These are phyloP conservation scores for Tulasnella calospora DNA, from an alignment of 768 basidiomycete species.

Conservation along the genomic window DNA sequence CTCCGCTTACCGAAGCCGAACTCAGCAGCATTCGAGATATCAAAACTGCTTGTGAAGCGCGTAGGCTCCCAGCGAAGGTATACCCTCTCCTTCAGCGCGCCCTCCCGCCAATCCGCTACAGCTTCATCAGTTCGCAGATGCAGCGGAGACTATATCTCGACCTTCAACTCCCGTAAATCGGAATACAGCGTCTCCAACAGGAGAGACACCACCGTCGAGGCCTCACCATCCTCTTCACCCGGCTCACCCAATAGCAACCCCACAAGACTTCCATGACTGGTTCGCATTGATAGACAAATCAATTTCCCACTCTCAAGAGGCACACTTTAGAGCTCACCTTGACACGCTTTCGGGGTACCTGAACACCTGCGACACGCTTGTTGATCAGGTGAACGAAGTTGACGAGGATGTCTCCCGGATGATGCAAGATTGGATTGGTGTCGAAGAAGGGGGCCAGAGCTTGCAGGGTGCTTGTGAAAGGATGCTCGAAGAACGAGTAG, in stretches of 20 bases:
- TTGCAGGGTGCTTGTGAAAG: conserved; percentile 88
- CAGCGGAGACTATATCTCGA: conserved; percentile 43
- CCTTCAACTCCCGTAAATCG: conserved; percentile 46
- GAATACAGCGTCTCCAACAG: conserved; percentile 34
- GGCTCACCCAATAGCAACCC: conserved; percentile 72
- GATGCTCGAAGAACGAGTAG: conserved; percentile 69
- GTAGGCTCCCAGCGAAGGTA: conserved; percentile 74
- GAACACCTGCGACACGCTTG: conserved; percentile 66
- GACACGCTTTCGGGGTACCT: conserved; percentile 70
- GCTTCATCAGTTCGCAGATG: conserved; percentile 38
- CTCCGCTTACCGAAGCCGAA: conserved; percentile 68
- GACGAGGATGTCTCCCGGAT: conserved; percentile 72
- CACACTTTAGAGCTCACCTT: conserved; percentile 83
- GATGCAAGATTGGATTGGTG: conserved; percentile 70
- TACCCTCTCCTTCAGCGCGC: background rate
- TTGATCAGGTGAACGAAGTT: conserved; percentile 67
- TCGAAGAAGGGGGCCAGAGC: conserved; percentile 89
- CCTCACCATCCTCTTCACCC: conserved; percentile 57
- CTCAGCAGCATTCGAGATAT: conserved; percentile 58
- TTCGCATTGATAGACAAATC: conserved; percentile 83
- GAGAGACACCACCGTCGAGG: conserved; percentile 29
- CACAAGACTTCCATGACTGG: conserved; percentile 97
- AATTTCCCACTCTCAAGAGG: conserved; percentile 89
- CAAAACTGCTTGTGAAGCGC: conserved; percentile 55
- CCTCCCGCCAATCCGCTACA: background rate